Evolutionary conservation across 192 early-diverging fungal species (phyloP).

Genomic region (Backusella macrospora): DNA sequence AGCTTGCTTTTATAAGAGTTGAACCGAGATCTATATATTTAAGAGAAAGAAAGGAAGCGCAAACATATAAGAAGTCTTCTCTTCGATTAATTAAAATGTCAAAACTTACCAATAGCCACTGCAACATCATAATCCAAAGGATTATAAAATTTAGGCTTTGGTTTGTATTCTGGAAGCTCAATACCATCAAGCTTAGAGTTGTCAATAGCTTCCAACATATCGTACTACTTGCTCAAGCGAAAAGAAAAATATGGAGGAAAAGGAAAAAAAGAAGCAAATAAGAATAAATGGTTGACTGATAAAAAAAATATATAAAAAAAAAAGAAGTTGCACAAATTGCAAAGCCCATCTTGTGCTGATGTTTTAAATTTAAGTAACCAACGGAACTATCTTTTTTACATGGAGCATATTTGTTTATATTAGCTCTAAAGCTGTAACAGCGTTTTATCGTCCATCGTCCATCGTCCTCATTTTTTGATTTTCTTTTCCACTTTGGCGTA

Average conservation of each 20-base stretch:
- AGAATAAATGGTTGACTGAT: neutral
- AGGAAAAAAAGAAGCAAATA: neutral
- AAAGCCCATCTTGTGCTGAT: conserved; percentile 2
- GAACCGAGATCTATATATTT: neutral
- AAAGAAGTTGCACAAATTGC: neutral
- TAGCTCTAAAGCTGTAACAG: neutral
- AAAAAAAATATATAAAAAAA: neutral
- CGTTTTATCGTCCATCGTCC: neutral
- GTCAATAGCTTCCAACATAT: neutral
- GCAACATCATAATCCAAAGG: conserved; percentile 15
- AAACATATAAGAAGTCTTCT: neutral
- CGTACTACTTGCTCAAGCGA: neutral
- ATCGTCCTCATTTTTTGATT: neutral
- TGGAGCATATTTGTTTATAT: neutral
- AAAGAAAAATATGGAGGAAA: neutral
- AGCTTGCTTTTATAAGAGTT: conserved; percentile 14
- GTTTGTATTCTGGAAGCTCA: neutral
- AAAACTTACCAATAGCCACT: neutral
- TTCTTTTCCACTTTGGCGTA: neutral
- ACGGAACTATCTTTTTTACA: too few species aligned
- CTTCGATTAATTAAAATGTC: neutral
- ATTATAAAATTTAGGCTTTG: neutral
- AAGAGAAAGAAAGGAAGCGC: neutral
- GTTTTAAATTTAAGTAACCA: conserved; percentile 2
- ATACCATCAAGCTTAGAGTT: neutral